These are phyloP conservation scores for Diospyros lotus DNA, from an alignment of 148 eudicot genomes.

Conservation along the genomic window DNA sequence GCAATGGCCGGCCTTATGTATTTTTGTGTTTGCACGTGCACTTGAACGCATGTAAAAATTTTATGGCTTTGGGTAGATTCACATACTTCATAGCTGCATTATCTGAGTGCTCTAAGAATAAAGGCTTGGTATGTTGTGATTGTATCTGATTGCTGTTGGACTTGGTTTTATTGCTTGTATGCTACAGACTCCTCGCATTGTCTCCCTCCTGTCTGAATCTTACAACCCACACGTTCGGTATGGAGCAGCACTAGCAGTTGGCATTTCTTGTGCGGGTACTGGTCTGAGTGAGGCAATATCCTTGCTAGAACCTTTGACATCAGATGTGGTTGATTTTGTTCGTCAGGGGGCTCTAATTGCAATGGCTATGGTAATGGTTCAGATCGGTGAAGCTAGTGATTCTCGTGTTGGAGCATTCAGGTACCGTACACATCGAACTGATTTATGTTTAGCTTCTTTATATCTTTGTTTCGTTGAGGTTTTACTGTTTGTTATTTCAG, in stretches of 20 bases:
- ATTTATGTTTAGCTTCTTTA: neutral
- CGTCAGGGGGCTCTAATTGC: slow-evolving; percentile 98
- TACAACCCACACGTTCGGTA: slow-evolving; percentile 98
- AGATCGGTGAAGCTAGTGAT: slow-evolving; percentile 90
- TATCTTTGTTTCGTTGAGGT: slow-evolving; percentile 1
- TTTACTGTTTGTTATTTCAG: slow-evolving; percentile 24
- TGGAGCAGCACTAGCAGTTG: slow-evolving; percentile 98
- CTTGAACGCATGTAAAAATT: neutral
- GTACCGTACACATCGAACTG: slow-evolving; percentile 27
- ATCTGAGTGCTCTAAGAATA: neutral
- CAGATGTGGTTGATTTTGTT: slow-evolving; percentile 96
- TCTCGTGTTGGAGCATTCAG: slow-evolving; percentile 98
- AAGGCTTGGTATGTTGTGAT: no score
- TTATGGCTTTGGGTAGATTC: neutral
- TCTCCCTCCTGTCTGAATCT: slow-evolving; percentile 84
- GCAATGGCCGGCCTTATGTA: neutral
- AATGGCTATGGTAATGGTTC: slow-evolving; percentile 99
- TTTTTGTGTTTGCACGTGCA: neutral
- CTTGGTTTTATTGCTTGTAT: slow-evolving; percentile 12
- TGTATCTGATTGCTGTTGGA: neutral
- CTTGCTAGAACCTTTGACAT: slow-evolving; percentile 90
- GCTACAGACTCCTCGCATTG: slow-evolving; percentile 91
- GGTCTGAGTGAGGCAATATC: slow-evolving; percentile 97
- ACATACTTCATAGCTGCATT: neutral
- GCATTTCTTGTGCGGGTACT: slow-evolving; percentile 96